Evolutionary conservation across 1,284 basidiomycete species (phyloP).

Genomic region (Tremellales sp.): DNA sequence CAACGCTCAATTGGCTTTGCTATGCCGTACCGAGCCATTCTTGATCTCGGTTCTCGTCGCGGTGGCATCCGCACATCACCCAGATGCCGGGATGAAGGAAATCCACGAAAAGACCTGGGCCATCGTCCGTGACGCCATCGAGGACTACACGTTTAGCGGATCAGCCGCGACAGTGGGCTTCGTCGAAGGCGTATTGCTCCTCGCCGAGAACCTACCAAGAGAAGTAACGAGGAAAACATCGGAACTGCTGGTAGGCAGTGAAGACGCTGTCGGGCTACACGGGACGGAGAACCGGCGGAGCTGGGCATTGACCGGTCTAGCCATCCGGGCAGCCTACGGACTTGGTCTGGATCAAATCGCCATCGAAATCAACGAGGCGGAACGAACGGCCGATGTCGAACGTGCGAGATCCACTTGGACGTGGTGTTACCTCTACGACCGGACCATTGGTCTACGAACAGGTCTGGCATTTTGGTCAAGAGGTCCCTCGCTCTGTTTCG

Average conservation of each 20-base stretch:
- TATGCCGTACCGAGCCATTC: constrained; percentile 43
- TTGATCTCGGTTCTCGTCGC: constrained; percentile 45
- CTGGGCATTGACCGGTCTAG: constrained; percentile 49
- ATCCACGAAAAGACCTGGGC: constrained; percentile 38
- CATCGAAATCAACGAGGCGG: constrained; percentile 35
- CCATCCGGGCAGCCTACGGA: constrained; percentile 44
- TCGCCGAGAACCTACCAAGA: constrained; percentile 44
- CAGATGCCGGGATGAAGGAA: constrained; percentile 23
- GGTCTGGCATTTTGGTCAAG: constrained; percentile 51
- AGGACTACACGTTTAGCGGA: constrained; percentile 44
- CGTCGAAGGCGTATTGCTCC: constrained; percentile 48
- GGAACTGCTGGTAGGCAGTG: constrained; percentile 22
- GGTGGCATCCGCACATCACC: constrained; percentile 44
- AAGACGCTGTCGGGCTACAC: constrained; percentile 31
- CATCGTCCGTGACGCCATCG: constrained; percentile 36
- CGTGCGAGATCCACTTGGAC: constrained; percentile 49
- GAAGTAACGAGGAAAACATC: constrained; percentile 15
- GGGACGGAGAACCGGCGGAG: constrained; percentile 46
- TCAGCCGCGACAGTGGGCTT: constrained; percentile 46
- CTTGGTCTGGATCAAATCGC: constrained; percentile 45
- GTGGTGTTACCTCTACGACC: constrained; percentile 51
- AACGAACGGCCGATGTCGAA: constrained; percentile 38
- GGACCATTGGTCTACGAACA: constrained; percentile 46
- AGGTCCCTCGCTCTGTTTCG: constrained; percentile 48
- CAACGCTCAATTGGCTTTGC: constrained; percentile 34